Base-by-base conservation (phyloP, 352 stramenopile genomes). In the Aphanomyces astaci region DNA sequence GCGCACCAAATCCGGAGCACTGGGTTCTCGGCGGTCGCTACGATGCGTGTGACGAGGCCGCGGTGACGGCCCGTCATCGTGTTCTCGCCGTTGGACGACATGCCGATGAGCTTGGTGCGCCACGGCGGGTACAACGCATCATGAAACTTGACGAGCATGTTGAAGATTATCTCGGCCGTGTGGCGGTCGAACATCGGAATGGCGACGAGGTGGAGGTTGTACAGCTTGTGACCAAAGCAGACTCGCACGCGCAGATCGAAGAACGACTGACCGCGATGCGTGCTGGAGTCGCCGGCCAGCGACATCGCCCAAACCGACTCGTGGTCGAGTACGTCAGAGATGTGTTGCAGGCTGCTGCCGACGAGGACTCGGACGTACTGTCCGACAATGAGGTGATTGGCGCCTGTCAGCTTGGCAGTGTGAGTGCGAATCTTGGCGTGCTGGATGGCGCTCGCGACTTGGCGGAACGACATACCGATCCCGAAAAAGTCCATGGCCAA, bases 301-400 rank as follows among this genome's bases (percentile, higher is more conserved):
- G 40, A 48, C 11, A 48, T 17, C 40, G 40, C 40, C 40, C 40
- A 48, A 19, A 48, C 40, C 11, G 11, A 11, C n/a, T n/a, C n/a
- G n/a, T n/a, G n/a, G n/a, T n/a, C n/a, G n/a, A n/a, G n/a, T n/a
- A n/a, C n/a, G n/a, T n/a, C n/a, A n/a, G n/a, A n/a, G n/a, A n/a
- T n/a, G n/a, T 30, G 11, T 22, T 30, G 51, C 51, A 30, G 25
- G 25, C 51, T 28, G 51, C 10, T 22, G 13, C 13, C 25, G 51
- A 48, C 40, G 11, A 48, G 40, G 40, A 48, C 40, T 11, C 40
- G 40, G 40, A 48, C 40, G 40, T 48, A 48, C 40, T 48, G 40
- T 48, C 51, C 25, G 51, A 57, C 13, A 11, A 57, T 31, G 13
- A 78, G 76, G 55, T 87, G 89, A 59, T 80, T 62, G 53, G 4